Base-by-base conservation (phyloP, 495 filamentous ascomycete species). In the Penicillium paradoxum region DNA sequence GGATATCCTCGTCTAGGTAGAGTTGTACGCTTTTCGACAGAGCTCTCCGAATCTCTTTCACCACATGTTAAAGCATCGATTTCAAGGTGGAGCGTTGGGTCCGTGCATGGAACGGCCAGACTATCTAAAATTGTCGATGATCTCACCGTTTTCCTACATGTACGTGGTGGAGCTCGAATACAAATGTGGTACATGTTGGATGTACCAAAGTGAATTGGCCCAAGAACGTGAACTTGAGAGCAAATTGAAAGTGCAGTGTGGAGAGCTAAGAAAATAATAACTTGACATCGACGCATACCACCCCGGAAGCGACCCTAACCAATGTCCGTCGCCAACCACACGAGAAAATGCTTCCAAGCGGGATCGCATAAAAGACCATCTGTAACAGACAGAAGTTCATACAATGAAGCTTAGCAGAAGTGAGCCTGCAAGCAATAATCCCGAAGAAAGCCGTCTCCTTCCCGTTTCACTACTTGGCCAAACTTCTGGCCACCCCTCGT, bases 301-400 rank as follows among this genome's bases (percentile, higher is more conserved):
- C 74, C 74, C 74, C 74, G 72, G 74, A 75, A 73, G 74, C 74
- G 73, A 74, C 73, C 74, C 74, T 76, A 75, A 52, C 64, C 70
- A 74, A 57, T 63, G 62, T 75, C 74, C 74, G 61, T 75, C 74
- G 72, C 73, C 74, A 73, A 48, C 34, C 57, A 75, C 73, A 59
- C 50, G 44, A 58, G 48, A 53, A 18, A 17, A 43, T 45, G 45
- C 45, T 19, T 34, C 49, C 57, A 27, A 53, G 36, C 41, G 54
- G 33, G 53, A 58, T 42, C 36, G 17, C 41, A 34, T 27, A 13
- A 36, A 38, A 46, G 25, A 49, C 38, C 42, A 43, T 40, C 30
- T 46, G 40, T 14, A 39, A 46, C 29, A 24, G 19, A 42, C 34
- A 17, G 27, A 22, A 17, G 15, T 15, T 43, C 42, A 42, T 43